Evolutionary conservation across 495 filamentous ascomycete species (phyloP), one percentile per base, ranked within the genome.

Genomic region (Viridothelium virens): DNA sequence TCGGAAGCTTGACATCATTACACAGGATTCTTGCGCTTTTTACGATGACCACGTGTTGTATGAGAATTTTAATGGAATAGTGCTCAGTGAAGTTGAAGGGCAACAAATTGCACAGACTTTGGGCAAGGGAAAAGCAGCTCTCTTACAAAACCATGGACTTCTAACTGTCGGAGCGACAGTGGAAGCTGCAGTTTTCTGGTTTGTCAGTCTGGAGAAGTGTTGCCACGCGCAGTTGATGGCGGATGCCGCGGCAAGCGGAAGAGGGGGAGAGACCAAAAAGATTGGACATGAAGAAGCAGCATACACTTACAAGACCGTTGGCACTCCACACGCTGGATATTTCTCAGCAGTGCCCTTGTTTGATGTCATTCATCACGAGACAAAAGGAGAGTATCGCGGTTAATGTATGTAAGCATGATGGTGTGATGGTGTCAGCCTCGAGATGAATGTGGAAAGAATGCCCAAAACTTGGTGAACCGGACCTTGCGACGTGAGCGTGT

Each of bases 141-240:
- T 92, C 2, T 73, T 92, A 14, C 83, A 89, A 68, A 91, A 91
- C 72, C 89, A 92, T 70, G 85, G 85, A 9, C 72, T 88, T 2
- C 67, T 87, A 36, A 86, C 83, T 0, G 71, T 73, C 16, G 77
- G 75, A 11, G 37, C 68, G n/a, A 74, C 75, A 2, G 66, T 78
- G 25, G 76, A 77, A 59, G 77, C 73, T 67, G 78, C 85, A 0
- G 81, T 91, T 1, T 90, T 86, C 72, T 92, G 88, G 89, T 92
- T 91, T 73, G 76, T 89, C 39, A 86, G 82, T 63, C 70, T 92
- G 66, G 89, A 91, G 68, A 89, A 85, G 69, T 89, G 85, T 74
- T 91, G 89, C 71, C 83, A 91, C 71, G 82, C 83, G n/a, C 89
- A 92, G 74, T 74, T 92, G 39, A 69, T 91, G 66, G 89, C 89